Evolutionary conservation across 768 basidiomycete genomes (phyloP).

Genomic region (Mycena vulgaris): DNA sequence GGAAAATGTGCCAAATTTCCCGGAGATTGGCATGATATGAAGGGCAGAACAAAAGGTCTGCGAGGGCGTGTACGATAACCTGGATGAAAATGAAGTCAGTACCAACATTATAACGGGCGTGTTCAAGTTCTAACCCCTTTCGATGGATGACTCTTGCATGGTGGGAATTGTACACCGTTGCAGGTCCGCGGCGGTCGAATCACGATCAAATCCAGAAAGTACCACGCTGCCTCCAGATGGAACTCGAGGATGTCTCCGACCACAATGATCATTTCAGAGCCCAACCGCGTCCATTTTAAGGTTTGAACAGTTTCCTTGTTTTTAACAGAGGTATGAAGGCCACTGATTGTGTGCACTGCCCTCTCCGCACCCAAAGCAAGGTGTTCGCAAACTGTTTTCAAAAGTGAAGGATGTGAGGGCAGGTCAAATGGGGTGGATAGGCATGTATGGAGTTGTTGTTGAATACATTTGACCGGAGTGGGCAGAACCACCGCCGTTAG

Average conservation of each 20-base stretch:
- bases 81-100: background rate
- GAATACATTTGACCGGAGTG: background rate
- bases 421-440: background rate
- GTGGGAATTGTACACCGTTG: background rate
- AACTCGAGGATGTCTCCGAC: background rate
- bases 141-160: background rate
- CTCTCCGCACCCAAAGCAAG: background rate
- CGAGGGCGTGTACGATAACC: constrained; percentile 2
- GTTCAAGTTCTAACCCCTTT: background rate
- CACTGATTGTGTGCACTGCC: background rate
- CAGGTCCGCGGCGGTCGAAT: background rate
- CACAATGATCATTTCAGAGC: background rate
- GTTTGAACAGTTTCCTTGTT: no score
- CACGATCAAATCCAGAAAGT: background rate
- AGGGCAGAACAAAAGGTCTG: background rate
- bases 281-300: background rate
- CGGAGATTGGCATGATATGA: background rate
- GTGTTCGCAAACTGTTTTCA: background rate
- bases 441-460: background rate
- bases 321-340: background rate
- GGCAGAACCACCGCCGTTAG: background rate
- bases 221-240: background rate
- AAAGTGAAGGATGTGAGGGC: background rate
- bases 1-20: no score
- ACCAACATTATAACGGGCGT: background rate